These are phyloP conservation scores for Calocera cornea DNA, from an alignment of 768 basidiomycete species.

Conservation along the genomic window DNA sequence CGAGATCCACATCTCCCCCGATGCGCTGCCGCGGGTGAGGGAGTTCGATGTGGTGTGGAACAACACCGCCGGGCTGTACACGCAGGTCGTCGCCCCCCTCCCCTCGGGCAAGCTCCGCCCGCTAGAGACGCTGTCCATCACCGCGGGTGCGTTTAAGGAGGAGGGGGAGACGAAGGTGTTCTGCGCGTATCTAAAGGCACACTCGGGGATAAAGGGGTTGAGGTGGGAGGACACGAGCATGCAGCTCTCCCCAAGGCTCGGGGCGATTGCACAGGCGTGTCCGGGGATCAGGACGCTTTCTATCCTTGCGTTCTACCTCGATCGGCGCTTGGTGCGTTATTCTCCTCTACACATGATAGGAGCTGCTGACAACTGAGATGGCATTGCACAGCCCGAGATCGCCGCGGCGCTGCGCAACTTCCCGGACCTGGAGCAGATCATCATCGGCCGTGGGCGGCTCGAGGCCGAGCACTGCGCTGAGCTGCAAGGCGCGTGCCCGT, in stretches of 20 bases:
- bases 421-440: background rate
- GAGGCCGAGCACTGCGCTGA: background rate
- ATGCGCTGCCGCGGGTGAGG: background rate
- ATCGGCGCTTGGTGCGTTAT: background rate
- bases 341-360: background rate
- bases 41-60: background rate
- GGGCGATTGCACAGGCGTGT: background rate
- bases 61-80: background rate
- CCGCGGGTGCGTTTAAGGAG: background rate
- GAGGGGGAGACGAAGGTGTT: background rate
- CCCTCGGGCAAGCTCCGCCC: background rate
- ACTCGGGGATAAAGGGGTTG: background rate
- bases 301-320: background rate
- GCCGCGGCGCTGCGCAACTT: background rate
- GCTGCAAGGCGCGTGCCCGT: background rate
- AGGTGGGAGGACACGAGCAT: conserved; percentile 5
- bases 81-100: background rate
- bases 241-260: background rate
- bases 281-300: background rate
- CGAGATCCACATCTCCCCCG: background rate
- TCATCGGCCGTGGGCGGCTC: background rate
- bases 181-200: background rate
- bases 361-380: background rate
- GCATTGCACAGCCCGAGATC: background rate
- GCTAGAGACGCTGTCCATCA: background rate